phyloP scores from a whole-genome alignment of 2,329 filamentous ascomycete genomes.

The Lasiodiplodia theobromae region DNA sequence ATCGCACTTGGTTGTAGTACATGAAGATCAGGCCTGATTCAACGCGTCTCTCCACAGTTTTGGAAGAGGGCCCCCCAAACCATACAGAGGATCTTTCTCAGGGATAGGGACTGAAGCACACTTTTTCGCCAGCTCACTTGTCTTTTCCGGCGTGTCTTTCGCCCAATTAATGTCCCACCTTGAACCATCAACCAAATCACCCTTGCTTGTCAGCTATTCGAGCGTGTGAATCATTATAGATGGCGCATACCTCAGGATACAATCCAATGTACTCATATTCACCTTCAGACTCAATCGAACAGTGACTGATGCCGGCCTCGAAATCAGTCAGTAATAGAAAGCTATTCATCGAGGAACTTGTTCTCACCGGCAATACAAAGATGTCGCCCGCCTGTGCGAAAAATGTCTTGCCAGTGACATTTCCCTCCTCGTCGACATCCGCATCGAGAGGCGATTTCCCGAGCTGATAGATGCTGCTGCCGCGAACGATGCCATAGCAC shows the following conservation, averaged over 20 bases:
- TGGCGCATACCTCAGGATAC: slow-evolving; percentile 3
- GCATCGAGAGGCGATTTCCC: not conserved
- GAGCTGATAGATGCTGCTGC: slow-evolving; percentile 5
- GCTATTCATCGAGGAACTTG: not conserved
- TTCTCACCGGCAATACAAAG: slow-evolving; percentile 1
- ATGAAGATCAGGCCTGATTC: no score
- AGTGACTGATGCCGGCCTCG: not conserved
- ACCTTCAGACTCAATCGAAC: not conserved
- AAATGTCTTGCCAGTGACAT: not conserved
- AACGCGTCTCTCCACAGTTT: slow-evolving; percentile 1
- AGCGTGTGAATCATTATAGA: not conserved
- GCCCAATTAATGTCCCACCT: slow-evolving; percentile 1
- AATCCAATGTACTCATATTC: slow-evolving; percentile 13
- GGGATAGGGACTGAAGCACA: not conserved
- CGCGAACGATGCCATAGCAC: slow-evolving; percentile 13
- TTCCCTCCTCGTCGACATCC: not conserved
- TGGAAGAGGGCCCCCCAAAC: not conserved
- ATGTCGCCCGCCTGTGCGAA: not conserved
- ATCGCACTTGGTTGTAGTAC: no score
- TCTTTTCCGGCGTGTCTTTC: slow-evolving; percentile 1
- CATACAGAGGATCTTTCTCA: slow-evolving; percentile 11
- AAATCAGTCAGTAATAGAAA: not conserved
- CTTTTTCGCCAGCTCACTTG: not conserved
- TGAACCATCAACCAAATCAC: not conserved
- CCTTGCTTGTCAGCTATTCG: not conserved